These are phyloP conservation scores for Ulota crispa DNA, from an alignment of 225 moss, liverwort and hornwort species.

Conservation along the genomic window DNA sequence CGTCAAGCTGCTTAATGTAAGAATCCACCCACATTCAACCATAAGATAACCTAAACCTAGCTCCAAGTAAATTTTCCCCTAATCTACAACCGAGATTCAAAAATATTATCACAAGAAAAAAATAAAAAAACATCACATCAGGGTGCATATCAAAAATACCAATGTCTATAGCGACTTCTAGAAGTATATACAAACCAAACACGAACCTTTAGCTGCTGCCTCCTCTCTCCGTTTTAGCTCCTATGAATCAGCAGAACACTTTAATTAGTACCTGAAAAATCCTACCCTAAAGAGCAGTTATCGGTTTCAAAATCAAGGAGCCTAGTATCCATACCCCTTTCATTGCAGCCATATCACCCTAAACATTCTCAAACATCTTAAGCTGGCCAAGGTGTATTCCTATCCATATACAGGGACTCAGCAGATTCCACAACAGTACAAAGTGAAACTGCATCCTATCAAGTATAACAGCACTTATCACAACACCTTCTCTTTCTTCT, in stretches of 20 bases:
- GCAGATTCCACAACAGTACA: background rate
- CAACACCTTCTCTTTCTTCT: constrained; percentile 76
- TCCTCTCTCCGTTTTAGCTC: constrained; percentile 94
- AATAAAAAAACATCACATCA: background rate
- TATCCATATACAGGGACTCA: background rate
- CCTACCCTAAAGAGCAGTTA: background rate
- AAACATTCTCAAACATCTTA: background rate
- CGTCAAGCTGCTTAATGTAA: constrained; percentile 2
- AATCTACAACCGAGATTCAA: background rate
- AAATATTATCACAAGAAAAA: background rate
- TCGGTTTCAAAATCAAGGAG: background rate
- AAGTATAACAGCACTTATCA: background rate
- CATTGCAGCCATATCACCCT: background rate
- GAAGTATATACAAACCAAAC: background rate
- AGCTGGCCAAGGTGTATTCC: background rate
- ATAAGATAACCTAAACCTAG: background rate
- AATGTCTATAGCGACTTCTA: background rate
- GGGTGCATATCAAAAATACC: background rate
- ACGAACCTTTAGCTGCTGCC: constrained; percentile 82
- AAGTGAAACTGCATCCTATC: background rate
- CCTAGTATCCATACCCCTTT: background rate
- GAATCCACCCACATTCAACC: constrained; percentile 3
- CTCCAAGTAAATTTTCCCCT: background rate
- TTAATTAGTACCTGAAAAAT: constrained; percentile 8
- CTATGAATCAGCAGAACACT: constrained; percentile 28